Percentiles rank a stretch among this genome's conserved stretches.
Evolutionary conservation across 2,329 filamentous ascomycete genomes (phyloP).

Genomic region (Claviceps monticola): DNA sequence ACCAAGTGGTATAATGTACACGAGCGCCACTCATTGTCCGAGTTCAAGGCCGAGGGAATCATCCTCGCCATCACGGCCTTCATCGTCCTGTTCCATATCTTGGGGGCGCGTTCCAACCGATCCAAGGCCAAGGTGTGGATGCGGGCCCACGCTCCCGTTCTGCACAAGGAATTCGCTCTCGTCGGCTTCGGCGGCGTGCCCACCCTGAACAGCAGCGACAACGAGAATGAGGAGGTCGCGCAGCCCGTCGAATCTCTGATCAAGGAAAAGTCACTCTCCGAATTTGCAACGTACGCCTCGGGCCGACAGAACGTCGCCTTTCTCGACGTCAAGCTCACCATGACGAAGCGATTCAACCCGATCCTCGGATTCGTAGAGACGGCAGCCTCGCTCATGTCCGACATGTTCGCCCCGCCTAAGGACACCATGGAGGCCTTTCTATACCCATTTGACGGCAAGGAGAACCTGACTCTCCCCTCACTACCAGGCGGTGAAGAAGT

Average conservation of each 20-base stretch:
- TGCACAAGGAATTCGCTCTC: conserved; percentile 71
- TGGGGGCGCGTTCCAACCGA: conserved; percentile 70
- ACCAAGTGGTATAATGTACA: conserved; percentile 96
- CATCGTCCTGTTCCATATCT: conserved; percentile 64
- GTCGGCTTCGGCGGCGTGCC: conserved; percentile 62
- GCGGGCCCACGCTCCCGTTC: conserved; percentile 52
- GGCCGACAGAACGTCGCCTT: conserved; percentile 90
- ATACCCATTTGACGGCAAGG: conserved; percentile 87
- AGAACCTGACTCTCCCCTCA: conserved; percentile 60
- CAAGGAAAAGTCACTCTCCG: conserved; percentile 76
- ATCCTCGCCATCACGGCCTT: conserved; percentile 63
- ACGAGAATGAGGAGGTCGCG: conserved; percentile 15
- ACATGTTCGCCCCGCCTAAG: conserved; percentile 52
- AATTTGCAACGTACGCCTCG: conserved; percentile 78
- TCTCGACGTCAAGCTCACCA: conserved; percentile 66
- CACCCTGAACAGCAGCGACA: conserved; percentile 22
- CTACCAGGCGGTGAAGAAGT: conserved; percentile 42
- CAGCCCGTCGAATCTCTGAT: conserved; percentile 35
- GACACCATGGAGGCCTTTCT: conserved; percentile 66
- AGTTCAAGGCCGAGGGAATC: conserved; percentile 79
- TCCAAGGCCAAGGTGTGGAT: conserved; percentile 72
- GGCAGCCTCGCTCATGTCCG: conserved; percentile 62
- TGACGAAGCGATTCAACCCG: conserved; percentile 83
- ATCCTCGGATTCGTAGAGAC: conserved; percentile 47
- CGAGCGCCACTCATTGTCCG: conserved; percentile 69